Percentiles rank a stretch among this genome's conserved stretches.
Conservation (phyloP, 306 rosid genomes). For the Quercus glauca region DNA sequence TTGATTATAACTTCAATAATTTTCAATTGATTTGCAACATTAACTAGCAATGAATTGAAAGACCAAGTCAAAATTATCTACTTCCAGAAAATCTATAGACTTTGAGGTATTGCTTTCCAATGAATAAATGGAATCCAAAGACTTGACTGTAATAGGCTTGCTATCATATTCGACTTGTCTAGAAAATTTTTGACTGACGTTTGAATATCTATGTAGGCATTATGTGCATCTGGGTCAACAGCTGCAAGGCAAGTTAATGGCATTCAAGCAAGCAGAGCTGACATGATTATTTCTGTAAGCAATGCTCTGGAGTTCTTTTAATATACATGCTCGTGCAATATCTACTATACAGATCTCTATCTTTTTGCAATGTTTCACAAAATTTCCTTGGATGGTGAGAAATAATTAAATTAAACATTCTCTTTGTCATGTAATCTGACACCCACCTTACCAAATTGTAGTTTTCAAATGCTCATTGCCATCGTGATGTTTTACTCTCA, state of each 20-base stretch:
- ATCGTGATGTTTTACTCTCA: background rate
- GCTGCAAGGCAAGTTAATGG: slow-evolving; percentile 55
- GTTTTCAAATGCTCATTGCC: background rate
- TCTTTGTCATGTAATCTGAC: background rate
- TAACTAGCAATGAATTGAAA: no score
- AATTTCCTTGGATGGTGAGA: background rate
- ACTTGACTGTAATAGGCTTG: no score
- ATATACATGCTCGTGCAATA: background rate
- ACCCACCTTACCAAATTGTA: background rate
- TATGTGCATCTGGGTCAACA: slow-evolving; percentile 49
- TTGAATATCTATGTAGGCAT: slow-evolving; percentile 51
- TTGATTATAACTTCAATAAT: no score
- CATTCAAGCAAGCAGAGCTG: slow-evolving; percentile 58
- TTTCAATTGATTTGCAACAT: no score
- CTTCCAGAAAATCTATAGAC: no score
- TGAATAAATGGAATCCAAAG: no score
- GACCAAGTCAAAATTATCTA: no score
- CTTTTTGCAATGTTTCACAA: background rate
- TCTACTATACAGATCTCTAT: background rate
- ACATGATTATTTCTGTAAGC: slow-evolving; percentile 81
- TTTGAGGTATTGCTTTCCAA: no score
- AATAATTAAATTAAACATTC: background rate
- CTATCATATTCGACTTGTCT: background rate
- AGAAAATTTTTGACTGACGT: slow-evolving; percentile 7
- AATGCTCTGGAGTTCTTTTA: slow-evolving; percentile 6